phyloP scores from a whole-genome alignment of 2,329 filamentous ascomycete genomes.

The Xylaria multiplex region DNA sequence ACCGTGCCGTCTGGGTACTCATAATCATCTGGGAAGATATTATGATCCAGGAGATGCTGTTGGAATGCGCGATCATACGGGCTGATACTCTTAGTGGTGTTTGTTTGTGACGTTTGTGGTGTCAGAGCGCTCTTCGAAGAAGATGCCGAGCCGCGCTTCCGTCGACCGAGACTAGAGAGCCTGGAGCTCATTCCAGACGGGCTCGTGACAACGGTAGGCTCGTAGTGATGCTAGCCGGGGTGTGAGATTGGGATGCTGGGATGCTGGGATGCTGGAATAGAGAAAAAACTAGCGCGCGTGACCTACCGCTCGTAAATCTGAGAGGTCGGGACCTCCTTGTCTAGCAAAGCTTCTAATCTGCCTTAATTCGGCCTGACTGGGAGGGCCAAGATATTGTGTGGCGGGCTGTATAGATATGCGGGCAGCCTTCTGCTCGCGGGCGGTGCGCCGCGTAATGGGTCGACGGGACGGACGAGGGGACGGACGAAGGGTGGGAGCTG shows the following conservation, averaged over 20 bases:
- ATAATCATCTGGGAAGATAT: slow-evolving; percentile 38
- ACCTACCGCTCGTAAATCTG: slow-evolving; percentile 49
- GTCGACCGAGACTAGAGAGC: slow-evolving; percentile 8
- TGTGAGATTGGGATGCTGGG: slow-evolving; percentile 24
- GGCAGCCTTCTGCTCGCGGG: slow-evolving; percentile 1
- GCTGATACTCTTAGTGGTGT: slow-evolving; percentile 27
- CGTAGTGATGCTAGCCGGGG: slow-evolving; percentile 38
- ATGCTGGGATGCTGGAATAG: slow-evolving; percentile 5
- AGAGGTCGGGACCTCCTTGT: slow-evolving; percentile 50
- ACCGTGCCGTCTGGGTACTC: slow-evolving; percentile 21
- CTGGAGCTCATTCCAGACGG: slow-evolving; percentile 7
- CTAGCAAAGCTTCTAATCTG: slow-evolving; percentile 44
- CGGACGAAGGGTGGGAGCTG: neutral
- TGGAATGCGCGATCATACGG: slow-evolving; percentile 40
- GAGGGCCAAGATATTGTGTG: slow-evolving; percentile 14
- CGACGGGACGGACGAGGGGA: neutral
- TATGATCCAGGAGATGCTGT: slow-evolving; percentile 42
- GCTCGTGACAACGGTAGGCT: slow-evolving; percentile 27
- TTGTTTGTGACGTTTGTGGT: slow-evolving; percentile 36
- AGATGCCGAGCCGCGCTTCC: slow-evolving; percentile 19
- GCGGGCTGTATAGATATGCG: slow-evolving; percentile 4
- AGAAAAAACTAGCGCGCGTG: slow-evolving; percentile 16
- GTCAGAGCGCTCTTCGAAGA: slow-evolving; percentile 34
- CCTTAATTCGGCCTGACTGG: neutral
- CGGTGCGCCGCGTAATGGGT: neutral